A percentile compares a stretch with the other conserved stretches of the same genome.
phyloP scores from a whole-genome alignment of 1,284 basidiomycete species.

The Golubevia sp. region DNA sequence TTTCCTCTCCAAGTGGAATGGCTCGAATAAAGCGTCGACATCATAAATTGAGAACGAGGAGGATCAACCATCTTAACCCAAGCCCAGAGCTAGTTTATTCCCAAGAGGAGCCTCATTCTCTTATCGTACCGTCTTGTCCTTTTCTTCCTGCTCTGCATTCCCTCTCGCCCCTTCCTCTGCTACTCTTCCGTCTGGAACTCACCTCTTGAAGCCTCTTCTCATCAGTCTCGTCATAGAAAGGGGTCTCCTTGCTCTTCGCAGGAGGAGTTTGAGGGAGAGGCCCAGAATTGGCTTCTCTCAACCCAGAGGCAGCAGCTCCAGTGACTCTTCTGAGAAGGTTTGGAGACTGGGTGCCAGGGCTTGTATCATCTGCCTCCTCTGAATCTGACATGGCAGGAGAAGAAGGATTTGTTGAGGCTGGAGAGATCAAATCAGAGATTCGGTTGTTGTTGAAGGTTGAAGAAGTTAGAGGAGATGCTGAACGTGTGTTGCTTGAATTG shows the following conservation, averaged over 20 bases:
- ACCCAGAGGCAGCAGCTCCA: not conserved
- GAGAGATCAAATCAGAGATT: not conserved
- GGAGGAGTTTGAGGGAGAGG: conserved; percentile 23
- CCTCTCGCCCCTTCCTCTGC: no score
- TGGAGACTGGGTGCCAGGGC: not conserved
- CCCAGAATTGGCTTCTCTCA: conserved; percentile 11
- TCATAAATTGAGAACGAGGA: no score
- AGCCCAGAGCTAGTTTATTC: no score
- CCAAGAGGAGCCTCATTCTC: no score
- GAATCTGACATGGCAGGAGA: not conserved
- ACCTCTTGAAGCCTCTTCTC: conserved; percentile 41
- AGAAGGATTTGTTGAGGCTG: not conserved
- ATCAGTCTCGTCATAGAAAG: conserved; percentile 39
- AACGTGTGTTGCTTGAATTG: not conserved
- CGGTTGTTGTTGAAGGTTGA: not conserved
- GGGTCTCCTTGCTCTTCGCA: conserved; percentile 20
- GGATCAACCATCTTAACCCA: no score
- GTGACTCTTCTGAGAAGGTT: not conserved
- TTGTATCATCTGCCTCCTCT: not conserved
- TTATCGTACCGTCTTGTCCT: no score
- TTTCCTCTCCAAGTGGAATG: not conserved
- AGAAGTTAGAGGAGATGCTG: not conserved
- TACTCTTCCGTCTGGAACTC: no score
- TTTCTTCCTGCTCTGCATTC: no score
- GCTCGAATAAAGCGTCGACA: not conserved